Conservation (phyloP, 2,329 filamentous ascomycete genomes). For the Aspergillus chevalieri region DNA sequence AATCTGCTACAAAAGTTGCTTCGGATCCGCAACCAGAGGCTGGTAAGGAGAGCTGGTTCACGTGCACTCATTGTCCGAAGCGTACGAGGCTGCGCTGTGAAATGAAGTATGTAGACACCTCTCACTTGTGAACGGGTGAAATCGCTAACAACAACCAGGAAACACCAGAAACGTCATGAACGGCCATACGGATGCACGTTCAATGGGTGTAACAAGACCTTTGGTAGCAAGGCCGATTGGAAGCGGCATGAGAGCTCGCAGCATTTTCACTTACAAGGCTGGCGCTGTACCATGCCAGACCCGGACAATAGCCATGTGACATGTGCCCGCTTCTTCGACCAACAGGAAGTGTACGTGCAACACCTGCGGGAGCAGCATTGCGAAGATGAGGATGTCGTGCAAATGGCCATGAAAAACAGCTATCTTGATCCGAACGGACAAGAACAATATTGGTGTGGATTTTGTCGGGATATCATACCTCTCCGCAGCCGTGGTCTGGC, state of each 20-base stretch:
- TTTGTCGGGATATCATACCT: slow-evolving; percentile 58
- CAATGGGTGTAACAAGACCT: slow-evolving; percentile 60
- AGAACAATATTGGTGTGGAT: slow-evolving; percentile 77
- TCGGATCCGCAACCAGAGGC: background rate
- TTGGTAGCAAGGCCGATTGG: slow-evolving; percentile 94
- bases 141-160: slow-evolving; percentile 46
- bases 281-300: slow-evolving; percentile 56
- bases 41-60: slow-evolving; percentile 21
- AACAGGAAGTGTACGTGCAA: slow-evolving; percentile 52
- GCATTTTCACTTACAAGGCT: slow-evolving; percentile 66
- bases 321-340: slow-evolving; percentile 57
- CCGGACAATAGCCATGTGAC: slow-evolving; percentile 14
- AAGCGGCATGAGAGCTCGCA: slow-evolving; percentile 82
- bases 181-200: slow-evolving; percentile 80
- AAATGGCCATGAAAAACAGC: slow-evolving; percentile 42
- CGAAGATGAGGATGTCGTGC: slow-evolving; percentile 24
- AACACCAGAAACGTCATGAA: slow-evolving; percentile 75
- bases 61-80: slow-evolving; percentile 27
- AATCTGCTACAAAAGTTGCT: background rate
- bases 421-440: slow-evolving; percentile 61
- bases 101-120: slow-evolving; percentile 27
- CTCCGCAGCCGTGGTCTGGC: slow-evolving; percentile 46
- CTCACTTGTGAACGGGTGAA: background rate
- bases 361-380: slow-evolving; percentile 56
- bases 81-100: slow-evolving; percentile 28